Percentiles rank a stretch among this genome's conserved stretches.
Conservation (phyloP, 108 stramenopile species). For the Pseudonitzschia pungens region DNA sequence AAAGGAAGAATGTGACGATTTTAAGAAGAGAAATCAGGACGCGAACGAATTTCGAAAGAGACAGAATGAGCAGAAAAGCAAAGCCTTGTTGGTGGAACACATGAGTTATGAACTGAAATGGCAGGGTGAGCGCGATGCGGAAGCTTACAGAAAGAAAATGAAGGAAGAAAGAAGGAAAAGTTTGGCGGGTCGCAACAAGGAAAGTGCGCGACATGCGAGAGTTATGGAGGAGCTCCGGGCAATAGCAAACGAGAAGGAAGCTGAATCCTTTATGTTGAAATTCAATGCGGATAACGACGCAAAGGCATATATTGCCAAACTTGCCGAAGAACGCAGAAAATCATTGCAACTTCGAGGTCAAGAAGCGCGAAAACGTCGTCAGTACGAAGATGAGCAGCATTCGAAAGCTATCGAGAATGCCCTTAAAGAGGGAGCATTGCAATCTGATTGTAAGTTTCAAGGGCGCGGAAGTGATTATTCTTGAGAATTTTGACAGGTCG, state of each 20-base stretch:
- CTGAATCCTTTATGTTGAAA: conserved; percentile 76
- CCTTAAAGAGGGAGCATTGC: conserved; percentile 52
- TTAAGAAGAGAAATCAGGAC: conserved; percentile 39
- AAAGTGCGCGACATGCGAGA: conserved; percentile 54
- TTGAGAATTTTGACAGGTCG: too few relatives aligned
- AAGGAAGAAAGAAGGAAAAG: conserved; percentile 61
- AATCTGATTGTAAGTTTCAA: conserved; percentile 60
- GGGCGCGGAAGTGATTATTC: too few relatives aligned
- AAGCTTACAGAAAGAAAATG: conserved; percentile 55
- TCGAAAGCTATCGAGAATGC: conserved; percentile 33
- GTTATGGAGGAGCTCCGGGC: conserved; percentile 72
- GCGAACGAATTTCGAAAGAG: conserved; percentile 24
- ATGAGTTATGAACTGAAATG: conserved; percentile 70
- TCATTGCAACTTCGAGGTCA: conserved; percentile 65
- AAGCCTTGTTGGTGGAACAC: conserved; percentile 47
- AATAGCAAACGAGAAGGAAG: conserved; percentile 69
- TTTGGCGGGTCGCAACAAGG: conserved; percentile 63
- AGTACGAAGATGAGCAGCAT: conserved; percentile 63
- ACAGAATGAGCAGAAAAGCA: conserved; percentile 25
- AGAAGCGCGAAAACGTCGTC: conserved; percentile 53
- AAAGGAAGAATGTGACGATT: conserved; percentile 44
- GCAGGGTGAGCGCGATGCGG: conserved; percentile 71
- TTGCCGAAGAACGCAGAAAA: conserved; percentile 65
- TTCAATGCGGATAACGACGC: conserved; percentile 81
- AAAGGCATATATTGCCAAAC: conserved; percentile 54